A percentile compares a stretch with the other conserved stretches of the same genome.
Conservation (phyloP, 2,329 filamentous ascomycete genomes). For the Sclerotinia sclerotiorum region DNA sequence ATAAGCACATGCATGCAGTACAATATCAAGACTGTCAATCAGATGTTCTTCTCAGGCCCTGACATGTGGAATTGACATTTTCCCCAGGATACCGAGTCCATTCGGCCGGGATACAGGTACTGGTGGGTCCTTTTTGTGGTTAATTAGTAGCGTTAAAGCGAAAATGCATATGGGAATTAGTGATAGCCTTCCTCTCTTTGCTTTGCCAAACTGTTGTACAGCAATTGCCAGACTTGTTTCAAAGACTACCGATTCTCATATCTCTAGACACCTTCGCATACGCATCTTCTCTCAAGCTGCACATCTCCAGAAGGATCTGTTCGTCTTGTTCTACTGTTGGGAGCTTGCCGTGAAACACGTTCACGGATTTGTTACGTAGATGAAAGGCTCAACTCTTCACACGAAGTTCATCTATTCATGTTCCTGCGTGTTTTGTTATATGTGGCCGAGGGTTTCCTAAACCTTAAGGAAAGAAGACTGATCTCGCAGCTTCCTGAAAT, state of each 20-base stretch:
- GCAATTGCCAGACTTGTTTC: background rate
- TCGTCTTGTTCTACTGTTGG: background rate
- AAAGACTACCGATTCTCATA: background rate
- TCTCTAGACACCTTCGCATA: background rate
- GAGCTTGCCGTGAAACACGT: background rate
- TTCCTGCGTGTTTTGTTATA: background rate
- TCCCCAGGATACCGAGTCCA: background rate
- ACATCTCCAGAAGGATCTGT: background rate
- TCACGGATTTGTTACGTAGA: too few species aligned
- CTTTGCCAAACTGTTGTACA: background rate
- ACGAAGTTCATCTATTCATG: background rate
- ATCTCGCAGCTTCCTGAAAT: background rate
- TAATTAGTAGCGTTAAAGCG: background rate
- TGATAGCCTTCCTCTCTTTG: background rate
- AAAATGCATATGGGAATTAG: background rate
- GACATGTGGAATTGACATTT: slow-evolving; percentile 16
- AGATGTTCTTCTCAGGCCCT: background rate
- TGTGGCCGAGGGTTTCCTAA: background rate
- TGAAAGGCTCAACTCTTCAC: background rate
- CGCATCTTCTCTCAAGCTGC: too few species aligned
- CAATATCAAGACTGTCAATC: slow-evolving; percentile 18
- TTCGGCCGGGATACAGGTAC: background rate
- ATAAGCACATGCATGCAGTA: slow-evolving; percentile 14
- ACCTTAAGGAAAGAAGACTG: too few species aligned
- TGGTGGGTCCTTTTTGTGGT: background rate